Conservation (phyloP, 192 early-diverging fungal genomes). For the Umbelopsis sp. region DNA sequence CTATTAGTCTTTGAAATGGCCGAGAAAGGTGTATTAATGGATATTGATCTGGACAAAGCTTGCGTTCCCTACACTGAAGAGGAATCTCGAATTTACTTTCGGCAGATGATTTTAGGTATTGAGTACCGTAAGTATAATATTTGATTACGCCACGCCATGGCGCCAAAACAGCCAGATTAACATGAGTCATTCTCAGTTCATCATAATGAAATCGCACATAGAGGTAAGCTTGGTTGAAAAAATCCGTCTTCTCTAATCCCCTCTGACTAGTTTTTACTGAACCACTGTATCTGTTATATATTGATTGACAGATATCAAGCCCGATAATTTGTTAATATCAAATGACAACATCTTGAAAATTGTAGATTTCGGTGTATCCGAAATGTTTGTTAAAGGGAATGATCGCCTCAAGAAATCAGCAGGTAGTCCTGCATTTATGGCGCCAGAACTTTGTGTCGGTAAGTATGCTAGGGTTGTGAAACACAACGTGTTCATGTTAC, state of each 20-base stretch:
- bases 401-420: slow-evolving; percentile 75
- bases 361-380: slow-evolving; percentile 97
- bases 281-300: not conserved
- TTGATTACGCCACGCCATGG: not conserved
- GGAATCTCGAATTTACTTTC: slow-evolving; percentile 73
- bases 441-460: slow-evolving; percentile 70
- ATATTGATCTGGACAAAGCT: slow-evolving; percentile 55
- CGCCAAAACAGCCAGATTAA: not conserved
- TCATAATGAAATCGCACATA: slow-evolving; percentile 89
- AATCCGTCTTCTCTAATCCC: not conserved
- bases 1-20: slow-evolving; percentile 86
- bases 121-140: slow-evolving; percentile 79
- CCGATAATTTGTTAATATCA: slow-evolving; percentile 90
- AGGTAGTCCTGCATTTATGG: slow-evolving; percentile 91
- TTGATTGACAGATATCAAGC: slow-evolving; percentile 68
- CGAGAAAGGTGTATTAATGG: slow-evolving; percentile 81
- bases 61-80: slow-evolving; percentile 57
- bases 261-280: not conserved
- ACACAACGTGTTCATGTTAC: not conserved
- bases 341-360: slow-evolving; percentile 82
- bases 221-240: slow-evolving; percentile 46
- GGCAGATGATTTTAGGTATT: slow-evolving; percentile 87
- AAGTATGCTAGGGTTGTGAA: not conserved
- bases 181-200: slow-evolving; percentile 62
- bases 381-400: slow-evolving; percentile 79